Conservation (phyloP, 768 basidiomycete genomes). For the Podaxis pistillaris region DNA sequence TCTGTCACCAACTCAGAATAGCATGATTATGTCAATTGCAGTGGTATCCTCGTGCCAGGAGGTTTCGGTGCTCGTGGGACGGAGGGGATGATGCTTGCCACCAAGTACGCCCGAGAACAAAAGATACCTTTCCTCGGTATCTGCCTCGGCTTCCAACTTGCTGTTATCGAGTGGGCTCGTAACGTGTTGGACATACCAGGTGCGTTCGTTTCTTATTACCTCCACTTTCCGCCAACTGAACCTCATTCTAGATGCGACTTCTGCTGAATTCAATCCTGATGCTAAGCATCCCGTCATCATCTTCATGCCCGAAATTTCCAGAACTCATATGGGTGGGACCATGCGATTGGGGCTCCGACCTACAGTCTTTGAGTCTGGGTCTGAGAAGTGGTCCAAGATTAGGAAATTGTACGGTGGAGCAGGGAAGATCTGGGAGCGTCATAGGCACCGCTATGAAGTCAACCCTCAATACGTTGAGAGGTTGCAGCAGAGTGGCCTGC, state of each 20-base stretch:
- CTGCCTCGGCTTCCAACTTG: constrained; percentile 96
- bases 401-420: constrained; percentile 83
- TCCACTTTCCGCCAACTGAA: neutral
- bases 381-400: constrained; percentile 67
- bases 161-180: constrained; percentile 93
- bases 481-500: constrained; percentile 62
- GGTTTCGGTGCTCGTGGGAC: constrained; percentile 93
- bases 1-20: neutral
- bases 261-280: constrained; percentile 71
- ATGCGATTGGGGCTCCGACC: constrained; percentile 99
- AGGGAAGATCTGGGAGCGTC: constrained; percentile 90
- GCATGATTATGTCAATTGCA: constrained; percentile 24
- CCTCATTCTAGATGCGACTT: constrained; percentile 68
- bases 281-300: constrained; percentile 75
- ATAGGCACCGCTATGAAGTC: constrained; percentile 94
- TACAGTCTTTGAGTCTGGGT: constrained; percentile 78
- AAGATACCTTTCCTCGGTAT: constrained; percentile 95
- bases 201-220: constrained; percentile 29
- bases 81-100: constrained; percentile 98
- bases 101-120: constrained; percentile 95
- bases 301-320: constrained; percentile 99
- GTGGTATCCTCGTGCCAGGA: constrained; percentile 96
- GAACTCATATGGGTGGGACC: constrained; percentile 98
- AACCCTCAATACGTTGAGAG: constrained; percentile 83
- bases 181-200: constrained; percentile 73